Evolutionary conservation across 345 rosid genomes (phyloP), one percentile per base, ranked within the genome.

Genomic region (Trapa incisa): DNA sequence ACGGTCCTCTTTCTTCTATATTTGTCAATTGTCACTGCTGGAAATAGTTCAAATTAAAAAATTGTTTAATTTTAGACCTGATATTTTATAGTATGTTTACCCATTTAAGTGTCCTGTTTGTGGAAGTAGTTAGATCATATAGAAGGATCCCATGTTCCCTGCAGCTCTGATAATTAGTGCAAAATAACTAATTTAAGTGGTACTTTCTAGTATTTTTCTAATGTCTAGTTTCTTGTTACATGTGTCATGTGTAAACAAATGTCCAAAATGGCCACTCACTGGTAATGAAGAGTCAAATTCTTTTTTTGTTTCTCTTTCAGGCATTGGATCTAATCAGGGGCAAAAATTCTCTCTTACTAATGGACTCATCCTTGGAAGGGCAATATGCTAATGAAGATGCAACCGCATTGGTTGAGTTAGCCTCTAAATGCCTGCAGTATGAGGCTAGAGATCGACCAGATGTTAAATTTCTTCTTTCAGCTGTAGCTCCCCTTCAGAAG

Each of bases 321-420:
- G 92, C 87, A 52, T 61, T 87, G 73, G 92, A 87, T 76, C 70
- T 87, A 75, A 85, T 87, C 70, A 76, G 87, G 67, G 92, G 85
- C 48, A 79, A 85, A 74, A 87, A 85, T 75, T 61, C 81, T 6
- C 73, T 77, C 53, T 68, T 87, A 67, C 73, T 87, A 39, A 80
- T 83, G 84, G 92, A 87, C 75, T 87, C 92, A 37, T 87, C 89
- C 64, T 75, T 87, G 71, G 87, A 85, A 80, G 92, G 89, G 50
- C 87, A 85, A 74, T 87, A 85, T 76, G 81, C 81, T 4, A 80
- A 81, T 76, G 92, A 85, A 66, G 87, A 85, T 69, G 89, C 87
- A 37, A 70, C 72, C 2, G 80, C 66, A 48, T 76, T 87, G 77
- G 87, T 87, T 53, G 87, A 85, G 45, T 76, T 87, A 37, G 83